Conservation (phyloP, 306 rosid genomes). For the Mucuna pruriens region DNA sequence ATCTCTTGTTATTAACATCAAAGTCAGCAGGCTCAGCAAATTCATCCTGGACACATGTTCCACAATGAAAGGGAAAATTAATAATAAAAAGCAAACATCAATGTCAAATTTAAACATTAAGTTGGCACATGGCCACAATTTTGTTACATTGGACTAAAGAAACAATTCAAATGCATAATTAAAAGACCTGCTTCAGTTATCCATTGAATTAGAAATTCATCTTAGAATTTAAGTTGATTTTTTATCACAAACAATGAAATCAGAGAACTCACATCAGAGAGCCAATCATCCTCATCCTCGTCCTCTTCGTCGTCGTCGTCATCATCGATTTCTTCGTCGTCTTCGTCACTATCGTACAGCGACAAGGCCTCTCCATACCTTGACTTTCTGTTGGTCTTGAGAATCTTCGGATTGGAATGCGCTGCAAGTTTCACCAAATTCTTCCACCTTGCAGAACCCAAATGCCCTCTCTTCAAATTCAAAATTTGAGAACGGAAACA, state of each 20-base stretch:
- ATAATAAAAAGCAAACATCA: neutral
- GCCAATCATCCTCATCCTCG: slow-evolving; percentile 50
- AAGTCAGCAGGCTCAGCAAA: slow-evolving; percentile 62
- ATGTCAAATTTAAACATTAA: neutral
- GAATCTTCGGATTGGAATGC: slow-evolving; percentile 77
- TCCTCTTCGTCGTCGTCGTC: slow-evolving; percentile 30
- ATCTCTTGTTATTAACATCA: slow-evolving; percentile 54
- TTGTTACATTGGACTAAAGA: neutral
- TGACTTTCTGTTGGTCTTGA: slow-evolving; percentile 74
- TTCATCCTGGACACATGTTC: slow-evolving; percentile 62
- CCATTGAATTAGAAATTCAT: neutral
- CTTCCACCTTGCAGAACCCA: neutral
- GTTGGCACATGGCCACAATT: neutral
- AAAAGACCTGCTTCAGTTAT: neutral
- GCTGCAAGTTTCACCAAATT: slow-evolving; percentile 60
- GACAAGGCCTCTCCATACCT: slow-evolving; percentile 58
- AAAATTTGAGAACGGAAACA: slow-evolving; percentile 24
- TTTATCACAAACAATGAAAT: neutral
- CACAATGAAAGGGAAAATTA: slow-evolving; percentile 1
- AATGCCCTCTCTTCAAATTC: slow-evolving; percentile 17
- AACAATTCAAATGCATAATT: neutral
- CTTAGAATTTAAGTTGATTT: neutral
- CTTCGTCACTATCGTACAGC: slow-evolving; percentile 60
- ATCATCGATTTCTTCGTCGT: slow-evolving; percentile 37
- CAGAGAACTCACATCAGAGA: slow-evolving; percentile 62